Evolutionary conservation across 768 basidiomycete genomes (phyloP), one percentile per base, ranked within the genome.

Genomic region (Coprinellus micaceus): DNA sequence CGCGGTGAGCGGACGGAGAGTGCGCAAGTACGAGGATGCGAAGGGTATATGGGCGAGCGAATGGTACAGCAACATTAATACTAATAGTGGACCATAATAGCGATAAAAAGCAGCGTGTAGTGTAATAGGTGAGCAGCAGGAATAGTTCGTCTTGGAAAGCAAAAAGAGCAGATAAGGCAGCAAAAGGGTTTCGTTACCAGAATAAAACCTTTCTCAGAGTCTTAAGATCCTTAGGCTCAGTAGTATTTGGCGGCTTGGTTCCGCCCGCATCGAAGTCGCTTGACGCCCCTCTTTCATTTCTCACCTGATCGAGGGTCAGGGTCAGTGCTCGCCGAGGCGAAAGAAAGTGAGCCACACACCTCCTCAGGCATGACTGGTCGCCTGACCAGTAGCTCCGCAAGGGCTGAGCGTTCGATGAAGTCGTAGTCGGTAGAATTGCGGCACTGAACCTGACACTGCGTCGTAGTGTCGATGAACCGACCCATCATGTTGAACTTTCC

Each of bases 401-500:
- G 77, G 39, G 74, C 71, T 2, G 64, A 64, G 45, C 85, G 81
- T 45, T 84, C 81, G n/a, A 71, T 71, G 65, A 88, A 86, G 43
- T 77, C 74, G 62, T 89, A 89, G 45, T 85, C 83, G 45, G 65
- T 68, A 4, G 81, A 74, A 53, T 76, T 78, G 48, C 80, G 81
- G 66, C 89, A 92, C 57, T 89, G 84, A 10, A 81, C 71, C 71
- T 96, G 94, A 63, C 88, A 93, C 58, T 88, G 82, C 0, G 81
- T 79, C 5, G 94, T 88, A 63, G 81, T 84, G 50, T 82, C 80
- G 54, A 96, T 84, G 64, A 94, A 93, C 58, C 86, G 81, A 28
- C 88, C 94, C 76, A 98, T 89, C 82, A 93, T 88, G 61, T 88
- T 89, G 71, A 90, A 97, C 71, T 98, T 98, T 25, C 88, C 91